These are phyloP conservation scores for Arabidopsis arenosa DNA, from an alignment of 345 rosid genomes.

Conservation along the genomic window DNA sequence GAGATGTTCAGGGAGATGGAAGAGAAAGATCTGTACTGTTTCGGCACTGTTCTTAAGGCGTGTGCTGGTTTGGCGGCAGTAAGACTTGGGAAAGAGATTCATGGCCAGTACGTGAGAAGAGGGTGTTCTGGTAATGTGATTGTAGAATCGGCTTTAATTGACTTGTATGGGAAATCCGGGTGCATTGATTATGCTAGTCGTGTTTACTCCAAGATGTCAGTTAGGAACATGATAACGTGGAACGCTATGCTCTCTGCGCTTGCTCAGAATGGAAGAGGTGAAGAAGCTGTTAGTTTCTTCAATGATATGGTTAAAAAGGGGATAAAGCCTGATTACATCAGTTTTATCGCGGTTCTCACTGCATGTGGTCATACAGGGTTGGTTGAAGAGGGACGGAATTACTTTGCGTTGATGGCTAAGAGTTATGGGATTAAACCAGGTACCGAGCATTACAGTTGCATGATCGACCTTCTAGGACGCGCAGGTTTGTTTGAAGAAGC, in stretches of 20 bases:
- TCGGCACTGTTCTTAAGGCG: slow-evolving; percentile 84
- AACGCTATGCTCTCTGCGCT: slow-evolving; percentile 83
- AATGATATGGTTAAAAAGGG: slow-evolving; percentile 62
- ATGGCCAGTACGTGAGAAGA: slow-evolving; percentile 81
- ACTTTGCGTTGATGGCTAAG: slow-evolving; percentile 59
- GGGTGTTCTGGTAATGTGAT: slow-evolving; percentile 74
- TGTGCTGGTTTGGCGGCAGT: slow-evolving; percentile 83
- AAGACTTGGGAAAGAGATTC: slow-evolving; percentile 85
- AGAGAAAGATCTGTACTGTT: slow-evolving; percentile 68
- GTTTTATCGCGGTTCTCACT: slow-evolving; percentile 79
- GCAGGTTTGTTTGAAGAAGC: slow-evolving; percentile 89
- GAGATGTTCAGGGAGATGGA: slow-evolving; percentile 64
- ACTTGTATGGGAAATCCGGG: slow-evolving; percentile 90
- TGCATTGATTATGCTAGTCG: slow-evolving; percentile 63
- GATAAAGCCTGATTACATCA: slow-evolving; percentile 73
- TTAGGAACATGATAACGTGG: slow-evolving; percentile 77
- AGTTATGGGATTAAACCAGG: slow-evolving; percentile 67
- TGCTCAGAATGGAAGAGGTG: slow-evolving; percentile 87
- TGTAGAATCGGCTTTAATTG: slow-evolving; percentile 86
- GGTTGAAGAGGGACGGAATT: slow-evolving; percentile 64
- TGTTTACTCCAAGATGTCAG: slow-evolving; percentile 57
- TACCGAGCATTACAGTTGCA: slow-evolving; percentile 83
- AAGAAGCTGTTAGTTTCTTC: slow-evolving; percentile 67
- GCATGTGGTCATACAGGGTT: slow-evolving; percentile 90
- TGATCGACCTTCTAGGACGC: slow-evolving; percentile 92